phyloP scores from a whole-genome alignment of 2,329 filamentous ascomycete genomes.

The Botrytis aclada region DNA sequence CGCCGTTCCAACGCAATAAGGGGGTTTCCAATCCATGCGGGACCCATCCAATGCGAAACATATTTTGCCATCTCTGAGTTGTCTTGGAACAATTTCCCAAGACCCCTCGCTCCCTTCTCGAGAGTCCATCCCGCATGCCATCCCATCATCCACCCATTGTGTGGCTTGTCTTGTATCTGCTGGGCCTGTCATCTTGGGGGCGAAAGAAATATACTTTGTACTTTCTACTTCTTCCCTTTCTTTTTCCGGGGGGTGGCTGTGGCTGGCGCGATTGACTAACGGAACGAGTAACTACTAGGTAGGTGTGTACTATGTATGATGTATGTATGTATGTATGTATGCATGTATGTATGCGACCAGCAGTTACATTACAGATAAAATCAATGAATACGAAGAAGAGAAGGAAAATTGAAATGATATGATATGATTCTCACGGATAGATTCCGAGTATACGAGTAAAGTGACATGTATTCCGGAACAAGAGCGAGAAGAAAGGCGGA shows the following conservation, averaged over 20 bases:
- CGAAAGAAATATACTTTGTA: neutral
- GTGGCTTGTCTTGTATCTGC: conserved; percentile 10
- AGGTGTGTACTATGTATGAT: too few species aligned
- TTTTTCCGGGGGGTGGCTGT: neutral
- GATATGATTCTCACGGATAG: neutral
- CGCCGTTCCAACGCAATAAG: neutral
- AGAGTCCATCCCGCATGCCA: neutral
- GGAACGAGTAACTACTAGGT: too few species aligned
- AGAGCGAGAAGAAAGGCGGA: neutral
- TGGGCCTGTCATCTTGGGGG: neutral
- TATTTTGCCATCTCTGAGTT: neutral
- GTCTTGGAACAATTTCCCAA: conserved; percentile 16
- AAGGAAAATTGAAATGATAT: conserved; percentile 1
- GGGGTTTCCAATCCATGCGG: neutral
- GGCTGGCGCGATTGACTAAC: neutral
- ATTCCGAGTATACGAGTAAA: neutral
- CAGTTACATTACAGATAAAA: neutral
- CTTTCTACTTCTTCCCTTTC: neutral
- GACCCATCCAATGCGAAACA: conserved; percentile 1
- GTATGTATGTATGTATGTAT: neutral
- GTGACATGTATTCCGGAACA: too few species aligned
- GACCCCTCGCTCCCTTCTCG: neutral
- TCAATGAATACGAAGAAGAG: neutral
- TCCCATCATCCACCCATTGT: neutral
- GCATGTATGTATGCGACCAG: conserved; percentile 2